phyloP scores from a whole-genome alignment of 495 filamentous ascomycete genomes.

The Penicillium bialowiezense region DNA sequence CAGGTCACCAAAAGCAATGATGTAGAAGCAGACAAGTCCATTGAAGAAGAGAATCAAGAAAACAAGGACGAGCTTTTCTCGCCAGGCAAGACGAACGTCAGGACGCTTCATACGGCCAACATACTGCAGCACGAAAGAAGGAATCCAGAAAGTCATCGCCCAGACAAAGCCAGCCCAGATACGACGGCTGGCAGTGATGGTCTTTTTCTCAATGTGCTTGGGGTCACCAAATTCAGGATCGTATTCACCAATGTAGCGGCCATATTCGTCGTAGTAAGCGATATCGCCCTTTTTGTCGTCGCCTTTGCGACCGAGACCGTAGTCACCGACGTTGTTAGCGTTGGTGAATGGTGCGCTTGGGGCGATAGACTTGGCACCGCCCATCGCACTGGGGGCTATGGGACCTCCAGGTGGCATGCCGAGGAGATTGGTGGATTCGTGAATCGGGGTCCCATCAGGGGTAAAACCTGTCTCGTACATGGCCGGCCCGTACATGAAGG shows the following conservation, averaged over 20 bases:
- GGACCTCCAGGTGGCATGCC: slow-evolving; percentile 57
- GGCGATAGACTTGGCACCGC: slow-evolving; percentile 66
- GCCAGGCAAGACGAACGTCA: slow-evolving; percentile 95
- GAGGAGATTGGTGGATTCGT: slow-evolving; percentile 58
- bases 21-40: slow-evolving; percentile 84
- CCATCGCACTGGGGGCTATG: slow-evolving; percentile 55
- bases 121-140: slow-evolving; percentile 74
- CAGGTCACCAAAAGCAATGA: slow-evolving; percentile 78
- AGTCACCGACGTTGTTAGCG: slow-evolving; percentile 59
- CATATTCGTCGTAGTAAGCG: slow-evolving; percentile 59
- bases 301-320: slow-evolving; percentile 82
- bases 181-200: slow-evolving; percentile 59
- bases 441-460: slow-evolving; percentile 41
- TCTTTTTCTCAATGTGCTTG: slow-evolving; percentile 71
- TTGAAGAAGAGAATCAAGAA: slow-evolving; percentile 81
- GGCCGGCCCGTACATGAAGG: slow-evolving; percentile 32
- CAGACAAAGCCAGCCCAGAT: slow-evolving; percentile 81
- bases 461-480: slow-evolving; percentile 32
- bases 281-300: slow-evolving; percentile 70
- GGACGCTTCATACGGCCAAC: slow-evolving; percentile 96
- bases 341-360: slow-evolving; percentile 67
- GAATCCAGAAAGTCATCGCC: slow-evolving; percentile 91
- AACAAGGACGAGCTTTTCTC: slow-evolving; percentile 86
- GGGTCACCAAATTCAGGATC: slow-evolving; percentile 75
- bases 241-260: slow-evolving; percentile 53